Conservation (phyloP, 306 rosid genomes). For the Myrica gale region DNA sequence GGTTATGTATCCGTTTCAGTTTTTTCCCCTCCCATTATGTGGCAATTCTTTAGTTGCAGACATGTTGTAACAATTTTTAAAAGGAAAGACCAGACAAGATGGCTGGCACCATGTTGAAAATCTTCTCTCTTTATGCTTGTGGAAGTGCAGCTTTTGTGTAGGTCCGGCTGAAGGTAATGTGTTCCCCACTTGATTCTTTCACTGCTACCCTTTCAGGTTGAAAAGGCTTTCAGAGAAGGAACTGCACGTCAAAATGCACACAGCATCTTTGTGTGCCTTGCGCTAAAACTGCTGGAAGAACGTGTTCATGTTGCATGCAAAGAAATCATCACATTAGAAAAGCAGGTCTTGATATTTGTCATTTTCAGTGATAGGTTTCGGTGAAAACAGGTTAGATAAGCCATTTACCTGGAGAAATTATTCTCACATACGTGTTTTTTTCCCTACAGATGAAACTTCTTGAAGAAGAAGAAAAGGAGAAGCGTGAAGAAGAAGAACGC, state of each 20-base stretch:
- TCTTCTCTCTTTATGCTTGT: neutral
- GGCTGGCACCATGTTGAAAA: neutral
- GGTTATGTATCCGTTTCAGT: neutral
- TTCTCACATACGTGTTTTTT: conserved; percentile 30
- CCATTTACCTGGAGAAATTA: conserved; percentile 24
- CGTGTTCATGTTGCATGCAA: conserved; percentile 96
- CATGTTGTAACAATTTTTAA: no score
- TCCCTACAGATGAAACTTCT: conserved; percentile 84
- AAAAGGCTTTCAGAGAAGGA: conserved; percentile 98
- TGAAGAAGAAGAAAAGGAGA: conserved; percentile 99
- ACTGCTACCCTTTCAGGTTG: conserved; percentile 66
- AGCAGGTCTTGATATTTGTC: conserved; percentile 68
- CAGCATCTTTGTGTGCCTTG: conserved; percentile 95
- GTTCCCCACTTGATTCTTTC: conserved; percentile 29
- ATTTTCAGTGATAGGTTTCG: conserved; percentile 21
- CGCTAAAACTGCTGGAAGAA: conserved; percentile 91
- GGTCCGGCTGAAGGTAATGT: neutral
- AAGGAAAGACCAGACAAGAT: neutral
- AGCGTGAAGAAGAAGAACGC: conserved; percentile 97
- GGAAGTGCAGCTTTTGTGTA: conserved; percentile 3
- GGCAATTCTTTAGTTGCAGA: neutral
- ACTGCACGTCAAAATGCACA: conserved; percentile 99
- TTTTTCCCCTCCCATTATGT: neutral
- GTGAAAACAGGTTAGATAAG: conserved; percentile 2
- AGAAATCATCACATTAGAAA: conserved; percentile 91